phyloP scores from a whole-genome alignment of 2,329 filamentous ascomycete genomes.

The Rhytidhysteron rufulum region DNA sequence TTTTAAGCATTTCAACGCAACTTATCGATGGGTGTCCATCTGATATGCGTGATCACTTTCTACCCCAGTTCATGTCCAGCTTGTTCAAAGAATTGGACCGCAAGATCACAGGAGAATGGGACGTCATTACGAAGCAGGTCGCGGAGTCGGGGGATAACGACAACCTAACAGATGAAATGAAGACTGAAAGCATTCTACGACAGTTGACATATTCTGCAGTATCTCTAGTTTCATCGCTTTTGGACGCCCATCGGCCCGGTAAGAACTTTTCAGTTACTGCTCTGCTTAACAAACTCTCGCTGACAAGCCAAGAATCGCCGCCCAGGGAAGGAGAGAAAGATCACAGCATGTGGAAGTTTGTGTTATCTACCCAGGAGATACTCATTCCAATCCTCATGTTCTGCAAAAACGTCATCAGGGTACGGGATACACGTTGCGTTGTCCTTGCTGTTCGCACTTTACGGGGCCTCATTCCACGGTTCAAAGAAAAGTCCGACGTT shows the following conservation, averaged over 20 bases:
- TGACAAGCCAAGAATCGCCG: constrained; percentile 18
- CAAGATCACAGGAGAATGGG: constrained; percentile 87
- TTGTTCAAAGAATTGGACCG: constrained; percentile 83
- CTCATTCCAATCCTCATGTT: constrained; percentile 89
- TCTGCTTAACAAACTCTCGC: not conserved
- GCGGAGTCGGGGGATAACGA: constrained; percentile 69
- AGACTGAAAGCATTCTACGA: constrained; percentile 89
- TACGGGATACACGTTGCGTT: constrained; percentile 86
- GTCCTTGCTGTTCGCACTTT: constrained; percentile 83
- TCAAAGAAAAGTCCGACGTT: constrained; percentile 56
- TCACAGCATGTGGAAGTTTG: constrained; percentile 73
- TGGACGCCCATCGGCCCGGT: constrained; percentile 68
- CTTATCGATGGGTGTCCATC: constrained; percentile 90
- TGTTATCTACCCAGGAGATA: constrained; percentile 71
- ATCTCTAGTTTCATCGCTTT: constrained; percentile 82
- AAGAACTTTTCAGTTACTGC: constrained; percentile 31
- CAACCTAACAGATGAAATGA: constrained; percentile 88
- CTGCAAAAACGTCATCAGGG: constrained; percentile 82
- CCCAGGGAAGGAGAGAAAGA: constrained; percentile 34
- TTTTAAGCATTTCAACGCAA: constrained; percentile 82
- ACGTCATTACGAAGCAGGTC: constrained; percentile 56
- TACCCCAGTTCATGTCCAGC: constrained; percentile 76
- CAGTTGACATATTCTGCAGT: constrained; percentile 91
- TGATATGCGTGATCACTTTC: constrained; percentile 70
- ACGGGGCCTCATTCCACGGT: constrained; percentile 78